phyloP scores from a whole-genome alignment of 2,329 filamentous ascomycete species.

The Graphiopsis chlorocephala region DNA sequence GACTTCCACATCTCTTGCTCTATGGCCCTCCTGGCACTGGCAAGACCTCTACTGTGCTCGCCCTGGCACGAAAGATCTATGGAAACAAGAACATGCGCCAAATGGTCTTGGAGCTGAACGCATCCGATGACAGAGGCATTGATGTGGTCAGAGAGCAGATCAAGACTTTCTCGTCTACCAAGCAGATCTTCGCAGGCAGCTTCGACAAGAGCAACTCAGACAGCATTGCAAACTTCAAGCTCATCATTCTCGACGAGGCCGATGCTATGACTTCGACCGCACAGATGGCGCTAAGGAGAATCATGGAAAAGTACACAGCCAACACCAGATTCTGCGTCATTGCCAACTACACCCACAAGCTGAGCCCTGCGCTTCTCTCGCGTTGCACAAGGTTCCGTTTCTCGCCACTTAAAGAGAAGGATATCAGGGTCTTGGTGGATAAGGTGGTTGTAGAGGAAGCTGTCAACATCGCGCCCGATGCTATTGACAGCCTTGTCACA shows the following conservation, averaged over 20 bases:
- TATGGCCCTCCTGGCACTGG: slow-evolving; percentile 96
- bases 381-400: slow-evolving; percentile 94
- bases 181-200: slow-evolving; percentile 77
- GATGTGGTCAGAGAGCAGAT: slow-evolving; percentile 98
- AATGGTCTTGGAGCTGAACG: slow-evolving; percentile 97
- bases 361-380: slow-evolving; percentile 87
- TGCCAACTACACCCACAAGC: slow-evolving; percentile 97
- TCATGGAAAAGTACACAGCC: slow-evolving; percentile 99
- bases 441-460: slow-evolving; percentile 84
- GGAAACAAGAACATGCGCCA: slow-evolving; percentile 89
- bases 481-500: slow-evolving; percentile 76
- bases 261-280: slow-evolving; percentile 99
- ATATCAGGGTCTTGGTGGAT: slow-evolving; percentile 83
- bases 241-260: slow-evolving; percentile 97
- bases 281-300: slow-evolving; percentile 92
- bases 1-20: slow-evolving; percentile 89
- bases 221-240: slow-evolving; percentile 74
- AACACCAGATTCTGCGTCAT: slow-evolving; percentile 99
- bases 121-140: slow-evolving; percentile 94
- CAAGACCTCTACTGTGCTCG: slow-evolving; percentile 95
- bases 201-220: slow-evolving; percentile 36
- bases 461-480: slow-evolving; percentile 78
- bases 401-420: slow-evolving; percentile 82
- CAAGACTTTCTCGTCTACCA: slow-evolving; percentile 97
- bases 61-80: slow-evolving; percentile 89